These are phyloP conservation scores for Pascua sp. DNA, from an alignment of 1,284 basidiomycete genomes.

Conservation along the genomic window DNA sequence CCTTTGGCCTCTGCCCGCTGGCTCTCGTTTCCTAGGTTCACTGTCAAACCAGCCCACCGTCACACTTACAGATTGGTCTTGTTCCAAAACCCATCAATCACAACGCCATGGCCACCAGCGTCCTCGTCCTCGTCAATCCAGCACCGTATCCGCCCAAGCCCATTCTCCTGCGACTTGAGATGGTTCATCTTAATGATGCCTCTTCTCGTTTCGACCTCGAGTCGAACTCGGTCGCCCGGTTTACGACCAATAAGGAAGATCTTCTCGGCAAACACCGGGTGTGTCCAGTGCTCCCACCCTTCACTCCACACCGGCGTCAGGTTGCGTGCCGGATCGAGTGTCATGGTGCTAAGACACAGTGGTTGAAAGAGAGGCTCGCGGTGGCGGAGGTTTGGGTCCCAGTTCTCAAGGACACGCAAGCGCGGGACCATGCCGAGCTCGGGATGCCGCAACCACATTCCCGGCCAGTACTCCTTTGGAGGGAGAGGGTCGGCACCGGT, in stretches of 20 bases:
- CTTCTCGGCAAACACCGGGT: constrained; percentile 43
- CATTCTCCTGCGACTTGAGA: constrained; percentile 38
- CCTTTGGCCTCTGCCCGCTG: too few species aligned
- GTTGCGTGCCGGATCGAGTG: constrained; percentile 32
- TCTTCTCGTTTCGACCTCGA: constrained; percentile 38
- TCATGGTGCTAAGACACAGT: constrained; percentile 35
- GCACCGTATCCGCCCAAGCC: constrained; percentile 42
- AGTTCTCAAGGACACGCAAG: constrained; percentile 35
- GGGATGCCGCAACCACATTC: constrained; percentile 32
- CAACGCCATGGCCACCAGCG: constrained; percentile 17
- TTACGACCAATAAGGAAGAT: constrained; percentile 37
- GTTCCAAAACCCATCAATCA: constrained; percentile 40
- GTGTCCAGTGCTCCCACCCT: constrained; percentile 46
- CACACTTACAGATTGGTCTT: constrained; percentile 11
- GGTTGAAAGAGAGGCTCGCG: constrained; percentile 34
- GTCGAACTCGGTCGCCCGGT: constrained; percentile 36
- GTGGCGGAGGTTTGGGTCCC: constrained; percentile 33
- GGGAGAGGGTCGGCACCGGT: background rate
- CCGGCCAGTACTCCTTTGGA: constrained; percentile 17
- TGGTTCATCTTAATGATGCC: constrained; percentile 47
- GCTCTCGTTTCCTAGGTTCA: background rate
- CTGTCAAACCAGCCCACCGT: constrained; percentile 1
- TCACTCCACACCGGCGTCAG: constrained; percentile 33
- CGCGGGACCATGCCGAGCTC: constrained; percentile 43
- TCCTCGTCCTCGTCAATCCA: constrained; percentile 40